Percentiles rank a stretch among this genome's conserved stretches.
Evolutionary conservation across 2,329 filamentous ascomycete species (phyloP).

Genomic region (Fonsecaea multimorphosa): DNA sequence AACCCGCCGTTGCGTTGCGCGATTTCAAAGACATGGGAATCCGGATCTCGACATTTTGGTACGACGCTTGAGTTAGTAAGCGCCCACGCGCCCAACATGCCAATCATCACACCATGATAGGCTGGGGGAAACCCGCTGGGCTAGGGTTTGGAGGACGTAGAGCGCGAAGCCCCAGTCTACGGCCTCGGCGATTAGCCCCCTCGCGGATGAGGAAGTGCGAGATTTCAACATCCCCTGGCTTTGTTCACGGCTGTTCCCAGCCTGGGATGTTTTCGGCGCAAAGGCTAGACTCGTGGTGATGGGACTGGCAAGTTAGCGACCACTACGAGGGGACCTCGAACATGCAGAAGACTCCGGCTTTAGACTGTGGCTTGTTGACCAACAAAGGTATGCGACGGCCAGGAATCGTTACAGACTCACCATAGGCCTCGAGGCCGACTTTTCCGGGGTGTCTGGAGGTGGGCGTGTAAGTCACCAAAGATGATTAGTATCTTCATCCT

Average conservation of each 20-base stretch:
- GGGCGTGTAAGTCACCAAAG: neutral
- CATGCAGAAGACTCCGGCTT: too few species aligned
- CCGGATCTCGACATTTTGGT: neutral
- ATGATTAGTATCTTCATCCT: neutral
- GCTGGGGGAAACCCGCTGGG: neutral
- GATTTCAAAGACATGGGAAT: neutral
- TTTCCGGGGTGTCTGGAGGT: too few species aligned
- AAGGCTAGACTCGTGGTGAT: neutral
- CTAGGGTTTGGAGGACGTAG: neutral
- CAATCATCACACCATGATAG: neutral
- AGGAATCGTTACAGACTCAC: neutral
- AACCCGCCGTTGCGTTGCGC: neutral
- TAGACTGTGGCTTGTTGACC: neutral
- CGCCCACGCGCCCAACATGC: neutral
- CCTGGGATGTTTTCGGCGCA: neutral
- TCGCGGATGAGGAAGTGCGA: neutral
- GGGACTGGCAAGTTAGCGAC: neutral
- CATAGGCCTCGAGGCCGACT: neutral
- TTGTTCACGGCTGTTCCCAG: neutral
- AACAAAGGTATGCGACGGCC: neutral
- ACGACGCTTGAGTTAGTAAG: constrained; percentile 7
- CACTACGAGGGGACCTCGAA: too few species aligned
- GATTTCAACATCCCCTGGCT: neutral
- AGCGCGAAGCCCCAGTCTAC: neutral
- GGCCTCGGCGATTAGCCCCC: neutral